Base-by-base conservation (phyloP, 805 yeast genomes). In the Grigorovia yakushimaensis region DNA sequence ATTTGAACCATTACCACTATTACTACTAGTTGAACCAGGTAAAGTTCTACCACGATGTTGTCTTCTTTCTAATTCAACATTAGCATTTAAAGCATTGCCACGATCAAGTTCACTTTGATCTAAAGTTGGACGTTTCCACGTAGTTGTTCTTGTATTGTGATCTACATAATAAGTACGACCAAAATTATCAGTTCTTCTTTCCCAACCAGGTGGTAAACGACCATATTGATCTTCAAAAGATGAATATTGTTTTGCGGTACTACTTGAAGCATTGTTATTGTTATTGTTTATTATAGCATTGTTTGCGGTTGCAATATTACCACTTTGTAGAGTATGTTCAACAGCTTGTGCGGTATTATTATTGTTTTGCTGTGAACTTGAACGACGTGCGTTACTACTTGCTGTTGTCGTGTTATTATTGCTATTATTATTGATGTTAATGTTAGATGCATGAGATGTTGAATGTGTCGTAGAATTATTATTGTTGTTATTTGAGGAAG, bases 81-180 rank as follows among this genome's bases (percentile, higher is more conserved):
- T 76, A 53, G 76, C 76, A 59, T 76, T 82, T 59, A 84, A 68
- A 62, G 78, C 82, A 50, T 67, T 72, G 24, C 72, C 71, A 61
- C 78, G 71, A 49, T 68, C 95, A 17, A 78, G 71, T 62, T 88
- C 96, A 39, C 81, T 73, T 60, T 85, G 87, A 46, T 84, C 91
- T 54, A 81, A 64, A 3, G 93, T 81, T 27, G 99, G 99, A 58
- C 99, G 78, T 59, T 85, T 88, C 99, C 99, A 93, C n/a, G 98
- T 91, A 8, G 99, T 93, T 8, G 96, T 86, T 69, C 97, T 81
- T 19, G 96, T 86, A 66, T 91, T 88, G 70, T 93, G 99, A 69
- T 93, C 99, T 36, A 93, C 98, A 64, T 91, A 93, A 68, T 93
- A 93, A 1, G 98, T 91, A 62, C 99, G 79, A 24, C 98, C 98